Evolutionary conservation across 495 filamentous ascomycete genomes (phyloP).

Genomic region (Venustampulla echinocandica): DNA sequence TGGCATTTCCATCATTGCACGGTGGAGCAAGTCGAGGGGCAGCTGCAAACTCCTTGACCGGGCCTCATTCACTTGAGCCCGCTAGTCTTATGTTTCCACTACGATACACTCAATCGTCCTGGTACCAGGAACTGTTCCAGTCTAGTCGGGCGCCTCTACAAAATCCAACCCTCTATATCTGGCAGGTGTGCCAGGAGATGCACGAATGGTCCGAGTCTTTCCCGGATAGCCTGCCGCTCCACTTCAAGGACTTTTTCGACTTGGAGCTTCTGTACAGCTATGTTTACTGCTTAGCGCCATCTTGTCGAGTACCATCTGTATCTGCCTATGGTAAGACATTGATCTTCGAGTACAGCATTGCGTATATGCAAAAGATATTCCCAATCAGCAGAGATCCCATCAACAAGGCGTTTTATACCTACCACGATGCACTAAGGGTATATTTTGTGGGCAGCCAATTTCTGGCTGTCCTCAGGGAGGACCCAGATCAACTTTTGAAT

Average conservation of each 20-base stretch:
- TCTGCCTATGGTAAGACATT: constrained; percentile 60
- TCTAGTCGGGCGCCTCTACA: constrained; percentile 54
- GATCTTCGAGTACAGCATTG: constrained; percentile 74
- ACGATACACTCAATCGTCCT: constrained; percentile 66
- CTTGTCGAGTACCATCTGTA: constrained; percentile 52
- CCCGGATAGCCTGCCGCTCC: constrained; percentile 46
- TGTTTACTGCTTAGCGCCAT: constrained; percentile 73
- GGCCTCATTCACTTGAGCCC: constrained; percentile 40
- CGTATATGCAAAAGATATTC: constrained; percentile 56
- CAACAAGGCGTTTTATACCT: constrained; percentile 54
- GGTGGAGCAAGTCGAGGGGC: constrained; percentile 9
- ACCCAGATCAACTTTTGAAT: constrained; percentile 39
- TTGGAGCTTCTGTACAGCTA: constrained; percentile 79
- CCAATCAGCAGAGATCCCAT: constrained; percentile 41
- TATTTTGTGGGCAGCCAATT: constrained; percentile 67
- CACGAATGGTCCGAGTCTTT: constrained; percentile 57
- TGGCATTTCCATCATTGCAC: constrained; percentile 42
- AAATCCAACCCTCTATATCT: constrained; percentile 49
- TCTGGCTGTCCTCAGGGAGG: constrained; percentile 52
- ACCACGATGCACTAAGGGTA: constrained; percentile 61
- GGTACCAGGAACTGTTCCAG: constrained; percentile 77
- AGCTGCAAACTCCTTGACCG: constrained; percentile 13
- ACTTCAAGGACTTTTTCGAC: constrained; percentile 61
- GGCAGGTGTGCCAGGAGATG: constrained; percentile 54
- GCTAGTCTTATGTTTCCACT: constrained; percentile 63